Evolutionary conservation across 2,329 filamentous ascomycete genomes (phyloP).

Genomic region (Sclerotinia subarctica): DNA sequence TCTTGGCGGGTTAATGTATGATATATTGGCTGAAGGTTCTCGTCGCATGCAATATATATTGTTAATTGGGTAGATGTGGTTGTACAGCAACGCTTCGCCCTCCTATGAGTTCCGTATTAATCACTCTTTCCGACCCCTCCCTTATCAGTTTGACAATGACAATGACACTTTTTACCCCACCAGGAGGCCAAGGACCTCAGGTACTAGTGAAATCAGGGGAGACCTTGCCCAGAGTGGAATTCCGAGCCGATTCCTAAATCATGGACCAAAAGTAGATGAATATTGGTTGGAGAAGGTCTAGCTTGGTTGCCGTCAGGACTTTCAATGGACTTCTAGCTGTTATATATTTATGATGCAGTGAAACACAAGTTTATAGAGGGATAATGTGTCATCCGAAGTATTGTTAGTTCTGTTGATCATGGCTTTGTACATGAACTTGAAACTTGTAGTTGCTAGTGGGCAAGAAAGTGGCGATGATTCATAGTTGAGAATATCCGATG

Average conservation of each 20-base stretch:
- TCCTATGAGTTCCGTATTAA: background rate
- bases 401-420: background rate
- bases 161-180: constrained; percentile 4
- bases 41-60: constrained; percentile 16
- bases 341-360: background rate
- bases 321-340: background rate
- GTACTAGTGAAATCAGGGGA: constrained; percentile 10
- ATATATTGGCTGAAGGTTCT: constrained; percentile 12
- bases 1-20: background rate
- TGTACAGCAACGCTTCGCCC: constrained; percentile 16
- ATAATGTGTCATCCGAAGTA: background rate
- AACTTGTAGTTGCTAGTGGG: background rate
- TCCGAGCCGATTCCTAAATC: constrained; percentile 7
- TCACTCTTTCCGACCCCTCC: constrained; percentile 10
- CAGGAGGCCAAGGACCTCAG: background rate
- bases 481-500: background rate
- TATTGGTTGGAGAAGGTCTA: background rate
- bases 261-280: background rate
- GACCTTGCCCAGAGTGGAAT: constrained; percentile 3
- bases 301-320: background rate
- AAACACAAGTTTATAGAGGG: background rate
- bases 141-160: constrained; percentile 16
- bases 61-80: constrained; percentile 8
- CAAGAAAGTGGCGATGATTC: background rate
- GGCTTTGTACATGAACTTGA: background rate